Evolutionary conservation across 2,329 filamentous ascomycete genomes (phyloP).

Genomic region (Aspergillus quadrilineatus): DNA sequence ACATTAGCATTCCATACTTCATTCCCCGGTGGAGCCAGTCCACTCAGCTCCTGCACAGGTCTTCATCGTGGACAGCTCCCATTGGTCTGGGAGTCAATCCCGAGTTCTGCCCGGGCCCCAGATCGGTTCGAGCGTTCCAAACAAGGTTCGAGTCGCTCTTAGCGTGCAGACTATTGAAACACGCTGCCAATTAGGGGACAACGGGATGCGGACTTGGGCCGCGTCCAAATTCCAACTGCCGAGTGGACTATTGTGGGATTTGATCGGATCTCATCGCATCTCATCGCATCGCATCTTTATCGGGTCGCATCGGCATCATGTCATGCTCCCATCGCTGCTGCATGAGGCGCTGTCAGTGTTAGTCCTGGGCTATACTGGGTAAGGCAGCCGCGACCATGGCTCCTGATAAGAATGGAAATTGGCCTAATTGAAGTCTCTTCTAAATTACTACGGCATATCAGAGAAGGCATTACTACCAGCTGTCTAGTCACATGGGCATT

Average conservation of each 20-base stretch:
- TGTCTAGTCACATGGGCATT: background rate
- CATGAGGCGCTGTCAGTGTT: background rate
- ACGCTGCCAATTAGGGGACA: background rate
- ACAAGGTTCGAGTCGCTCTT: background rate
- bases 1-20: background rate
- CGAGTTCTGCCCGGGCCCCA: background rate
- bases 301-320: background rate
- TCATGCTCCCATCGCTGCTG: background rate
- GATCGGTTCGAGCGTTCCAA: background rate
- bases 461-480: background rate
- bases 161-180: slow-evolving; percentile 5
- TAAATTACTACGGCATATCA: background rate
- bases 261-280: slow-evolving; percentile 9
- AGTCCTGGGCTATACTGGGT: background rate
- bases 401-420: background rate
- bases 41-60: background rate
- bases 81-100: slow-evolving; percentile 4
- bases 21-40: background rate
- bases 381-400: background rate
- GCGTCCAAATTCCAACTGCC: background rate
- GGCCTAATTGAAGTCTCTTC: background rate
- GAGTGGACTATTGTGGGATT: background rate
- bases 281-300: background rate
- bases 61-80: background rate
- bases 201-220: background rate